Percentiles rank a stretch among this genome's conserved stretches.
phyloP scores from a whole-genome alignment of 305 asterid genomes.

The Striga hermonthica region DNA sequence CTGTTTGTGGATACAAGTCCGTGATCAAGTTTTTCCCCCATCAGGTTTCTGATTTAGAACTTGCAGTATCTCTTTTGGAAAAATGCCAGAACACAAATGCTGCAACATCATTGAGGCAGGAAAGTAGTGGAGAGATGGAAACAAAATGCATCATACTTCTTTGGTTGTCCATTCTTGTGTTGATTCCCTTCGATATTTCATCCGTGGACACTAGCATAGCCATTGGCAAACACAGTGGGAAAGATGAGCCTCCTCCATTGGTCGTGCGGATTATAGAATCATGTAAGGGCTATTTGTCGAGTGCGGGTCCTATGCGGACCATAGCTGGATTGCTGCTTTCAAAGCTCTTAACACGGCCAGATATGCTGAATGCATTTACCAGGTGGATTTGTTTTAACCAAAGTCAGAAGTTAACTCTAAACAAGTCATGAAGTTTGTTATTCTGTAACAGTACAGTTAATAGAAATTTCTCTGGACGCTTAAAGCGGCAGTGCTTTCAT shows the following conservation, averaged over 20 bases:
- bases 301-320: constrained; percentile 92
- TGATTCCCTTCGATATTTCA: constrained; percentile 92
- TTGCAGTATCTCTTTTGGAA: constrained; percentile 85
- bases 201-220: constrained; percentile 86
- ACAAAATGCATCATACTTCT: constrained; percentile 77
- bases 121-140: constrained; percentile 99
- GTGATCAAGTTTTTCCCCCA: constrained; percentile 93
- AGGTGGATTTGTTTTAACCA: constrained; percentile 39
- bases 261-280: constrained; percentile 66
- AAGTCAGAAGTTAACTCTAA: constrained; percentile 17
- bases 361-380: constrained; percentile 78
- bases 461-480: neutral
- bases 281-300: constrained; percentile 82
- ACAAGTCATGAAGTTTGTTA: constrained; percentile 23
- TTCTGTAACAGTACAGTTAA: neutral
- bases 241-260: constrained; percentile 72
- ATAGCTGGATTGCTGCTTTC: constrained; percentile 87
- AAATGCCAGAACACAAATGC: constrained; percentile 61
- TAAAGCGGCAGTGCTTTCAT: neutral
- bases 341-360: constrained; percentile 89
- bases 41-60: constrained; percentile 94
- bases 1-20: constrained; percentile 93
- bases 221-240: constrained; percentile 32
- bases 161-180: constrained; percentile 91
- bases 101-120: constrained; percentile 78